phyloP scores from a whole-genome alignment of 148 eudicot genomes.

The Rhododendron molle region DNA sequence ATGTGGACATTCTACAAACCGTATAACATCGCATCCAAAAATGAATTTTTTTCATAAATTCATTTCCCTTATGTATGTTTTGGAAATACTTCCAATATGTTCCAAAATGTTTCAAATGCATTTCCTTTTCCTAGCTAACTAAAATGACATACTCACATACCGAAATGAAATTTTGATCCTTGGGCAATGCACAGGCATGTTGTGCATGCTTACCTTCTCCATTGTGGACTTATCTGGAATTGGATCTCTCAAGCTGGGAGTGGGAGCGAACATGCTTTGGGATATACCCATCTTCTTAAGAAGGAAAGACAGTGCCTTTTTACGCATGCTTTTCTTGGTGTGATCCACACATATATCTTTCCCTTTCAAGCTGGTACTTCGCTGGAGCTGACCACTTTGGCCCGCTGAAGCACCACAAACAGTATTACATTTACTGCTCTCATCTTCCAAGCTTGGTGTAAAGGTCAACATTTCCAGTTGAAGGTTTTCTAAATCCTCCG shows the following conservation, averaged over 20 bases:
- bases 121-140: not conserved
- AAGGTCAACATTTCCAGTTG: conserved; percentile 8
- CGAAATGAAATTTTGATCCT: not conserved
- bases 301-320: conserved; percentile 58
- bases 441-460: conserved; percentile 9
- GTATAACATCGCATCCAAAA: not conserved
- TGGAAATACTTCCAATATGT: not conserved
- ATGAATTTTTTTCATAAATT: not conserved
- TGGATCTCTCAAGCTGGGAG: conserved; percentile 49
- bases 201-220: conserved; percentile 48
- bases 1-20: not conserved
- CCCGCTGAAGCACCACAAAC: not conserved
- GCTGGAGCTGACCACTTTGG: conserved; percentile 13
- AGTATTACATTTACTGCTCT: not conserved
- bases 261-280: conserved; percentile 33
- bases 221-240: conserved; percentile 46
- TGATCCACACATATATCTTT: conserved; percentile 28
- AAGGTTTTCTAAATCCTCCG: conserved; percentile 15
- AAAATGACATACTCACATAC: not conserved
- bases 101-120: not conserved
- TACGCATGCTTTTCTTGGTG: conserved; percentile 27
- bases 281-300: conserved; percentile 63
- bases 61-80: not conserved
- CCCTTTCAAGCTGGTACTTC: conserved; percentile 18
- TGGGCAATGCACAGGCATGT: not conserved